phyloP scores from a whole-genome alignment of 2,329 filamentous ascomycete species.

The Paraconiothyrium sp. region DNA sequence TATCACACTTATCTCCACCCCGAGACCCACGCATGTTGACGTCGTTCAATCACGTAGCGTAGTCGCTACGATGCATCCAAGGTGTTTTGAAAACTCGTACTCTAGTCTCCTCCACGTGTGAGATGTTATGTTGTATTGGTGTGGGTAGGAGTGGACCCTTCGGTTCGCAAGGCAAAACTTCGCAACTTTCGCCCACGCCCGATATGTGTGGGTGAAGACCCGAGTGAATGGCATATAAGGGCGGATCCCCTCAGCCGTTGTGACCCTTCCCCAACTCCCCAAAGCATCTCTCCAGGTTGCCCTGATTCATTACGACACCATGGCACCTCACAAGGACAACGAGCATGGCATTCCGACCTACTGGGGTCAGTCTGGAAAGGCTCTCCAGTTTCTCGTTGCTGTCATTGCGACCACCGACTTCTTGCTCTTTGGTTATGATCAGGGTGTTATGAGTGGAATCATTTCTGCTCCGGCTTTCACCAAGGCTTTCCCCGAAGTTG shows the following conservation, averaged over 20 bases:
- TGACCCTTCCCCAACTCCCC: slow-evolving; percentile 1
- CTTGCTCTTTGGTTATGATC: slow-evolving; percentile 61
- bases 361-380: slow-evolving; percentile 12
- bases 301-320: neutral
- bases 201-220: slow-evolving; percentile 2
- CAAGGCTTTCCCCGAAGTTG: slow-evolving; percentile 48
- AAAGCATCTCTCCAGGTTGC: slow-evolving; percentile 7
- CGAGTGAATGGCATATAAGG: slow-evolving; percentile 8
- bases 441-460: slow-evolving; percentile 53
- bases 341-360: slow-evolving; percentile 7
- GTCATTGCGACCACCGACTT: slow-evolving; percentile 44
- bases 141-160: slow-evolving; percentile 7
- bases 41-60: slow-evolving; percentile 10
- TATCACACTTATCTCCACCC: slow-evolving; percentile 8
- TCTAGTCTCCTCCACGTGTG: slow-evolving; percentile 8
- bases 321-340: slow-evolving; percentile 10
- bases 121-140: slow-evolving; percentile 3
- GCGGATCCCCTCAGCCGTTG: slow-evolving; percentile 3
- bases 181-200: neutral
- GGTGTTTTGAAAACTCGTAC: slow-evolving; percentile 9
- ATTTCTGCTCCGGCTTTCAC: slow-evolving; percentile 50
- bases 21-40: neutral
- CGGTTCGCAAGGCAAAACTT: slow-evolving; percentile 10
- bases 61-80: neutral
- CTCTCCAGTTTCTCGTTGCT: neutral